phyloP scores from a whole-genome alignment of 148 eudicot species.

The Euryodendron excelsum region DNA sequence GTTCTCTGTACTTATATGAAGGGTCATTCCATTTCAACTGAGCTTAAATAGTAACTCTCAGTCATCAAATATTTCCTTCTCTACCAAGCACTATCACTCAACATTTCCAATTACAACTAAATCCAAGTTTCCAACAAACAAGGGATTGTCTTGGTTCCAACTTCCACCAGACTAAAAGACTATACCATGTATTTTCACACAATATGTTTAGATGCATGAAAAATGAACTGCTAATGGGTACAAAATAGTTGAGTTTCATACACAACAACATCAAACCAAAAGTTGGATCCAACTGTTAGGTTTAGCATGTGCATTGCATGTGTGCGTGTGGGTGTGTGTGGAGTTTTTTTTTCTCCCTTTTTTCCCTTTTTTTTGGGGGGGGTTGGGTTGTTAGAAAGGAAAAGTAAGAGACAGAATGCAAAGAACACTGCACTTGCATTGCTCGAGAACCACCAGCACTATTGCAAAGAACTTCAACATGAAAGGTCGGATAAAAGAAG shows the following conservation, averaged over 20 bases:
- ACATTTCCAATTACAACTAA: neutral
- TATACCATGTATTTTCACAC: neutral
- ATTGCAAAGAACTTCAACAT: neutral
- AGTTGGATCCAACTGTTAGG: neutral
- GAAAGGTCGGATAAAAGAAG: neutral
- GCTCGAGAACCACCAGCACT: neutral
- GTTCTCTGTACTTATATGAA: neutral
- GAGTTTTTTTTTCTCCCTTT: too few relatives aligned
- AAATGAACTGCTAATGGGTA: neutral
- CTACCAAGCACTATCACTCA: neutral
- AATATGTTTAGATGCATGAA: neutral
- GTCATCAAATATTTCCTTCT: neutral
- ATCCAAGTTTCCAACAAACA: too few relatives aligned
- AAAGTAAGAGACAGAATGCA: neutral
- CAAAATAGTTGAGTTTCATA: neutral
- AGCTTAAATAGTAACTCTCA: neutral
- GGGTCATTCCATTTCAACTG: neutral
- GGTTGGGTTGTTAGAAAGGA: neutral
- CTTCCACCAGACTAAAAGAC: too few relatives aligned
- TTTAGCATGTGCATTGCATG: neutral
- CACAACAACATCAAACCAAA: neutral
- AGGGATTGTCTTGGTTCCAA: too few relatives aligned
- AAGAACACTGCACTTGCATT: neutral
- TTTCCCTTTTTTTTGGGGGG: neutral
- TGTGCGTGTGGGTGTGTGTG: neutral